Conservation (phyloP, 139 green algal genomes). For the Coelastrella sp. region DNA sequence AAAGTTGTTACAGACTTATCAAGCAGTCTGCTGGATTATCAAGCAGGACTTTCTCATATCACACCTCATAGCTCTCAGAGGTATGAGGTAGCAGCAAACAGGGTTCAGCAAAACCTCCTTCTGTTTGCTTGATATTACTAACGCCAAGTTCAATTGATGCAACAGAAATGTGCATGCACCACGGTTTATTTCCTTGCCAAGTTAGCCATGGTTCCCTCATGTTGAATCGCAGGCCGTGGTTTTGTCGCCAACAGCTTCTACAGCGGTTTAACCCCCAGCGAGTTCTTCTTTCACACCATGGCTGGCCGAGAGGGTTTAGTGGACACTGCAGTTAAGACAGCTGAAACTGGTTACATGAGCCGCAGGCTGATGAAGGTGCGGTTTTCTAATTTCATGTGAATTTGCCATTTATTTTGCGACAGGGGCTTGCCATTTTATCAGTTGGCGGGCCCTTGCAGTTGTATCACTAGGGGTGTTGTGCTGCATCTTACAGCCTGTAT, state of each 20-base stretch:
- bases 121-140: no score
- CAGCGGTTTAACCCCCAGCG: conserved; percentile 90
- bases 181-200: neutral
- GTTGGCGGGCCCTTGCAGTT: no score
- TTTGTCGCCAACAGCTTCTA: conserved; percentile 99
- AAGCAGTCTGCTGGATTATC: no score
- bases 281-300: conserved; percentile 99
- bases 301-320: conserved; percentile 94
- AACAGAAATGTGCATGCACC: no score
- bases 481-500: neutral
- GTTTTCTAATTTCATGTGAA: neutral
- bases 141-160: no score
- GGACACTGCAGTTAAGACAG: conserved; percentile 99
- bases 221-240: conserved; percentile 77
- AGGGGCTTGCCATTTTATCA: no score
- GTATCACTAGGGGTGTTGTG: neutral
- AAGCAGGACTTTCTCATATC: no score
- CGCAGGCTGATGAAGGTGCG: conserved; percentile 95
- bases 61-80: no score
- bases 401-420: no score
- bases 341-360: conserved; percentile 98
- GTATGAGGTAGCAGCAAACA: no score
- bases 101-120: no score
- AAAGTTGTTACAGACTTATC: no score
- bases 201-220: neutral